Conservation (phyloP, 1,284 basidiomycete species). For the Ganoderma resinaceum region DNA sequence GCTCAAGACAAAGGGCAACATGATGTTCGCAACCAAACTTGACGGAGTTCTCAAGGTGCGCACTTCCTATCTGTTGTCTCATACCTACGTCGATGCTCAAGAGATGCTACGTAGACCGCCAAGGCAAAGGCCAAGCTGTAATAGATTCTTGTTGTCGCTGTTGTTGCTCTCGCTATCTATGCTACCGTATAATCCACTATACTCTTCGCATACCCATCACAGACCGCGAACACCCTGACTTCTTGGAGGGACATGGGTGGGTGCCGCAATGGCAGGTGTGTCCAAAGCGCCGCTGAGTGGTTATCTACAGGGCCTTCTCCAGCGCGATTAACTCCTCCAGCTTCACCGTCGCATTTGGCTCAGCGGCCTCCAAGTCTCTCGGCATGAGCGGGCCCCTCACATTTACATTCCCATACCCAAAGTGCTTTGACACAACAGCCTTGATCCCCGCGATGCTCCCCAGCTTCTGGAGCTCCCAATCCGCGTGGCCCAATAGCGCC, state of each 20-base stretch:
- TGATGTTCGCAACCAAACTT: constrained; percentile 91
- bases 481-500: constrained; percentile 72
- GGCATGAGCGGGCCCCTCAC: constrained; percentile 67
- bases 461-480: constrained; percentile 75
- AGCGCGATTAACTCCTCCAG: constrained; percentile 66
- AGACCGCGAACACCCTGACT: background rate
- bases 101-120: constrained; percentile 36
- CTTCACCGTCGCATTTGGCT: constrained; percentile 42
- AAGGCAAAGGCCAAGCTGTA: constrained; percentile 51
- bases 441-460: constrained; percentile 79
- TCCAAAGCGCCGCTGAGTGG: background rate
- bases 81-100: background rate
- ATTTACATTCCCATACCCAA: constrained; percentile 68
- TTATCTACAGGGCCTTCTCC: constrained; percentile 59
- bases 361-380: constrained; percentile 45
- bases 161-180: constrained; percentile 16
- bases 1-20: constrained; percentile 85
- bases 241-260: background rate
- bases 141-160: background rate
- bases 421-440: constrained; percentile 70
- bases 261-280: background rate
- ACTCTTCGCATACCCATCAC: constrained; percentile 21
- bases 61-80: background rate
- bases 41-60: constrained; percentile 81
- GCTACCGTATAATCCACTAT: constrained; percentile 23